Conservation (phyloP, 1,284 basidiomycete species). For the Tilletiaria anomala region DNA sequence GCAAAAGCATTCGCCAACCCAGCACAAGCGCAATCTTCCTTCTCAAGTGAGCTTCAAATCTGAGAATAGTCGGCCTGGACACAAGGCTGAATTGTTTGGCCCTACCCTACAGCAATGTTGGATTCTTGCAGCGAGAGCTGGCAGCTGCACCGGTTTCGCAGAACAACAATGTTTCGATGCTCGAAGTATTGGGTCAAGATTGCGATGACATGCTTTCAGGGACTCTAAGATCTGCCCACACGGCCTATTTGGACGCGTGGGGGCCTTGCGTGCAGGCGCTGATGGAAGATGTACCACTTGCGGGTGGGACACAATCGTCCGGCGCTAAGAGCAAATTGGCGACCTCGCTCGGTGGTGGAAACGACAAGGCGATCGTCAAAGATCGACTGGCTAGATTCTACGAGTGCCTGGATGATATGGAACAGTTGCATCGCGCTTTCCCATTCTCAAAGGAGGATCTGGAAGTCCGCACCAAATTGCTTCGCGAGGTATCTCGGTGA, state of each 20-base stretch:
- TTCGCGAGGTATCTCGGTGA: slow-evolving; percentile 16
- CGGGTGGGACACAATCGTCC: too few relatives aligned
- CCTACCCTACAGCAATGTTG: slow-evolving; percentile 17
- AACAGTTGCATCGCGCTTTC: slow-evolving; percentile 26
- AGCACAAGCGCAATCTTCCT: slow-evolving; percentile 28
- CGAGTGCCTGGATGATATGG: slow-evolving; percentile 26
- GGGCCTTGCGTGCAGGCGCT: slow-evolving; percentile 21
- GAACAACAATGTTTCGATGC: slow-evolving; percentile 7
- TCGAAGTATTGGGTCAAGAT: slow-evolving; percentile 10
- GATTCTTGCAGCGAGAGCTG: slow-evolving; percentile 15
- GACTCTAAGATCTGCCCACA: slow-evolving; percentile 20
- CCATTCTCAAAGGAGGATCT: slow-evolving; percentile 21
- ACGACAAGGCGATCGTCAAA: slow-evolving; percentile 28
- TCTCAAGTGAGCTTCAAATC: slow-evolving; percentile 16
- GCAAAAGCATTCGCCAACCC: slow-evolving; percentile 22
- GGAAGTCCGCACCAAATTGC: slow-evolving; percentile 15
- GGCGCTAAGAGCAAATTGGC: slow-evolving; percentile 5
- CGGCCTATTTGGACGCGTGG: slow-evolving; percentile 32
- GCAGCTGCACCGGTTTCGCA: too few relatives aligned
- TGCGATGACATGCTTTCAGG: slow-evolving; percentile 16
- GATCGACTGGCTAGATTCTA: slow-evolving; percentile 32
- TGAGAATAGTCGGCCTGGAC: too few relatives aligned
- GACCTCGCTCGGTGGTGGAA: slow-evolving; percentile 14
- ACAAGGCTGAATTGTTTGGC: too few relatives aligned
- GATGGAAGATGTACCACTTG: slow-evolving; percentile 27